Evolutionary conservation across 2,329 filamentous ascomycete species (phyloP), one percentile per base, ranked within the genome.

Genomic region (Lasiodiplodia sp.): DNA sequence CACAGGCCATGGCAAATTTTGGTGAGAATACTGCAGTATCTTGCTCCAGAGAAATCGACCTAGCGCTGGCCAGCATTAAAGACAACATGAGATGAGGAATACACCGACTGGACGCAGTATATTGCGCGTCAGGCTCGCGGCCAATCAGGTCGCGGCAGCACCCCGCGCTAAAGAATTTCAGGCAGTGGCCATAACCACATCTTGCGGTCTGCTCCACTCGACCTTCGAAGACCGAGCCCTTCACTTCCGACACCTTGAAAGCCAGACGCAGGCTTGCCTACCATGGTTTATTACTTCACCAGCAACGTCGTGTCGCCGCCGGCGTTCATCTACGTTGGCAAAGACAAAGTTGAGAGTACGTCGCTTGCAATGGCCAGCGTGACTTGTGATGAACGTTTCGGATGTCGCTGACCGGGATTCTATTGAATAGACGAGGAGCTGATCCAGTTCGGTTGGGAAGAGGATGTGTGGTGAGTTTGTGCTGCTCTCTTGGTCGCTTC

Each of bases 341-440:
- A 98, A 82, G 96, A 99, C 85, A 99, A 99, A 83, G 94, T 96
- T 75, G 96, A 99, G 85, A 99, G 96, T 97, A 86, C 77, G 90
- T 73, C 62, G 44, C 51, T 68, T 31, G 11, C 57, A 6, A 11
- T 7, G 14, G 44, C 47, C 47, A 47, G 23, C 40, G 49, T 58
- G 53, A 58, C 40, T 34, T 51, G 3, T 21, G 11, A 44, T 4
- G 38, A 16, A 12, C 37, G 38, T 40, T 47, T 12, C 6, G 23
- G 18, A 34, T n/a, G 28, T 44, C 57, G 38, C 67, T 65, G 51
- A 65, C 40, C 10, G 21, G 40, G 44, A 16, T 7, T 23, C 11
- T 14, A 28, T 37, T 62, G 8, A 21, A 71, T 78, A 99, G 96
- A 98, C 83, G 96, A 99, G 86, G 94, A 97, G 74, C 83, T 99